Evolutionary conservation across 768 basidiomycete genomes (phyloP).

Genomic region (Termitomyces sp.): DNA sequence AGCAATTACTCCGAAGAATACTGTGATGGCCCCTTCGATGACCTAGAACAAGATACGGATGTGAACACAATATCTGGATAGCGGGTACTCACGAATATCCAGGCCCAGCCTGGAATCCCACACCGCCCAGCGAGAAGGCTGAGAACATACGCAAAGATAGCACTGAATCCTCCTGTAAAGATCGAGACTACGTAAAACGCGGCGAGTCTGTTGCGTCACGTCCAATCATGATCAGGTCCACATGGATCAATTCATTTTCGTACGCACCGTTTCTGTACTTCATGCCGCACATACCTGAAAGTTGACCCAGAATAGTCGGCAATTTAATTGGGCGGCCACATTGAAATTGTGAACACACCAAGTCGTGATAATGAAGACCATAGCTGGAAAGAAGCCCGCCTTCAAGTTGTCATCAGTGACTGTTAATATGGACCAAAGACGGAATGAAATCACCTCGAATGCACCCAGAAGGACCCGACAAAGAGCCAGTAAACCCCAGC

Average conservation of each 20-base stretch:
- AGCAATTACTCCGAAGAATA: constrained; percentile 36
- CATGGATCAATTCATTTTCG: background rate
- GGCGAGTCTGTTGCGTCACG: constrained; percentile 33
- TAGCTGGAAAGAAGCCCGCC: constrained; percentile 49
- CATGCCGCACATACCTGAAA: constrained; percentile 45
- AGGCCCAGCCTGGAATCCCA: constrained; percentile 46
- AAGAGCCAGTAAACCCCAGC: constrained; percentile 37
- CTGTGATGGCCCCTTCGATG: constrained; percentile 45
- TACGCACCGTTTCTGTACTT: constrained; percentile 46
- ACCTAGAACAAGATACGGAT: constrained; percentile 29
- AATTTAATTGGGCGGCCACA: background rate
- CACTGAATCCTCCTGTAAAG: constrained; percentile 42
- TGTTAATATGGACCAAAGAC: background rate
- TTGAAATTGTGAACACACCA: constrained; percentile 28
- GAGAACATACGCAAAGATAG: constrained; percentile 42
- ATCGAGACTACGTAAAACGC: constrained; percentile 43
- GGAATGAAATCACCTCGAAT: constrained; percentile 31
- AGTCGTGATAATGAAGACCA: constrained; percentile 46
- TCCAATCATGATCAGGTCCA: background rate
- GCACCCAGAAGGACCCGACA: constrained; percentile 38
- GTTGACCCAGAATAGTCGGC: background rate
- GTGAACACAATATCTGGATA: background rate
- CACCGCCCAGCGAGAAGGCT: constrained; percentile 37
- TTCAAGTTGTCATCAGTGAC: constrained; percentile 11
- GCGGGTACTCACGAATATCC: constrained; percentile 43